Base-by-base conservation (phyloP, 371 early-diverging fungal species). In the Actinomortierella wolfii region DNA sequence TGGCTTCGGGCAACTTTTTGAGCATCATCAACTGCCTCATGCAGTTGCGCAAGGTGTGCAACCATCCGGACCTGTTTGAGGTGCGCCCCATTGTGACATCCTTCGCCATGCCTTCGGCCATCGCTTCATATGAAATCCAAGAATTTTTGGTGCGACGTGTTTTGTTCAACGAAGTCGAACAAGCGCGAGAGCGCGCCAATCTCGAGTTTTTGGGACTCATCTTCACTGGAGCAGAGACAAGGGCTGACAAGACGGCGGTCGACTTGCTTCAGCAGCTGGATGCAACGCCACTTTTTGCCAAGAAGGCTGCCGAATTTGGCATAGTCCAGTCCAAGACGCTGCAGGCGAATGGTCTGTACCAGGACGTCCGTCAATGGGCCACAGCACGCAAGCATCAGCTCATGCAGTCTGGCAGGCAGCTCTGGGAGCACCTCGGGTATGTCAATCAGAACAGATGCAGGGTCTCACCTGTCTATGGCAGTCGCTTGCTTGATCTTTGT, bases 21-120 rank as follows among this genome's bases (percentile, higher is more conserved):
- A 87, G 87, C 59, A 91, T 97, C 58, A 94, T 95, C 79, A 93
- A 93, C 65, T 92, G 93, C 39, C 77, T 98, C 66, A 96, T 97
- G 96, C 96, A 97, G 77, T 82, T 98, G 21, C 90, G 98, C 48
- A 97, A 97, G 74, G 95, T 96, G 15, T 98, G 98, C 69, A 97
- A 97, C 59, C 98, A 98, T 60, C 98, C 98, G 0, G 94, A 94
- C 75, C 78, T 97, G 49, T 94, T 97, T 68, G 92, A 95, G 61
- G 93, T 92, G n/a, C 83, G 93, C 23, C 94, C 94, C 2, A 88
- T 94, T 40, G 77, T 84, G 51, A 91, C 93, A 1, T 86, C 90
- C 24, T 92, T 92, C 77, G 86, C 86, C 6, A 86, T 92, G 85
- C 81, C 82, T 24, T 73, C 81, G 0, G 76, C 81, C 0, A 74